A percentile compares a stretch with the other conserved stretches of the same genome.
Conservation (phyloP, 2,329 filamentous ascomycete genomes). For the Alternaria metachromatica region DNA sequence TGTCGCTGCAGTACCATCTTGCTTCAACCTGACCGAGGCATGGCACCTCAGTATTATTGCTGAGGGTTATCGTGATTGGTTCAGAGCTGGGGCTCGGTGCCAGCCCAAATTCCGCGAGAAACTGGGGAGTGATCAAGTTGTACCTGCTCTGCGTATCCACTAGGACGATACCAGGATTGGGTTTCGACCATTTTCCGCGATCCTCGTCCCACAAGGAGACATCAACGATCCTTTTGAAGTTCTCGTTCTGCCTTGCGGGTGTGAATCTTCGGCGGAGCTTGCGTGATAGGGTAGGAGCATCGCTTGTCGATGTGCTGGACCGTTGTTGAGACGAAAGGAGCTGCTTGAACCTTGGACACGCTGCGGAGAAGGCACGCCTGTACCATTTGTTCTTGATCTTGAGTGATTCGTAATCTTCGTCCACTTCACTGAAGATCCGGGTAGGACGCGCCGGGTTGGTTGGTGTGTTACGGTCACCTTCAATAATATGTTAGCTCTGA, state of each 20-base stretch:
- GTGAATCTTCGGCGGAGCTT: neutral
- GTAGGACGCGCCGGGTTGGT: neutral
- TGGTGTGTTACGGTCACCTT: neutral
- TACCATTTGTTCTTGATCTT: too few species aligned
- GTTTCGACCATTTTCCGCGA: neutral
- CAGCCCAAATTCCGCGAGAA: neutral
- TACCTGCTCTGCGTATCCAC: neutral
- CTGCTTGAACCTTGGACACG: neutral
- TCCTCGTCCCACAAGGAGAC: neutral
- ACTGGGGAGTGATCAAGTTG: neutral
- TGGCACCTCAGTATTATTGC: neutral
- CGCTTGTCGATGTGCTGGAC: neutral
- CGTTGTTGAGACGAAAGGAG: rapidly evolving
- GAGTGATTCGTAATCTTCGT: too few species aligned
- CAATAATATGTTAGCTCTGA: neutral
- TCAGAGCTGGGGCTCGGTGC: neutral
- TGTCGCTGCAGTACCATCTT: neutral
- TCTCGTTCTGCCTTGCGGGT: neutral
- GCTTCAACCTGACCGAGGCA: neutral
- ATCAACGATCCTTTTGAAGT: neutral
- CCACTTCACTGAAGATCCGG: too few species aligned
- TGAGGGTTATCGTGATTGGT: neutral
- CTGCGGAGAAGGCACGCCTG: too few species aligned
- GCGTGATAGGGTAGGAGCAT: neutral
- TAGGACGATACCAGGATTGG: neutral